phyloP scores from a whole-genome alignment of 1,284 basidiomycete species.

The Cutaneotrichosporon sp. region DNA sequence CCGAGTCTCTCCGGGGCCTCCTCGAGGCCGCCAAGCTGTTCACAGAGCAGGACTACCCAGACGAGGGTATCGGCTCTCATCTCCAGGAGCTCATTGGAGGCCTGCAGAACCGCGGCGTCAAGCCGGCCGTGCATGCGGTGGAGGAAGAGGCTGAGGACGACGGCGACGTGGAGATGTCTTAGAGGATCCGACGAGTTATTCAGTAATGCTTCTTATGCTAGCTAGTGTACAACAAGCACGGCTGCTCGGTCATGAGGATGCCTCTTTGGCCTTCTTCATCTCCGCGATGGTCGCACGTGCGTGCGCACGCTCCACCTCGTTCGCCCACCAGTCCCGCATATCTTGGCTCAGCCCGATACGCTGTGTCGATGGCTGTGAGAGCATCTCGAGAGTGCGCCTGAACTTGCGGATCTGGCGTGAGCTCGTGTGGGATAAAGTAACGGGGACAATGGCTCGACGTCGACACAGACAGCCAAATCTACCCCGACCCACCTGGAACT shows the following conservation, averaged over 20 bases:
- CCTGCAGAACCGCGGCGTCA: conserved; percentile 68
- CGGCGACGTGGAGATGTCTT: conserved; percentile 63
- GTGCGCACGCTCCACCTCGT: conserved; percentile 30
- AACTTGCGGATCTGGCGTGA: conserved; percentile 47
- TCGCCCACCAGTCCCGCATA: conserved; percentile 51
- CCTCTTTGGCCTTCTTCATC: conserved; percentile 10
- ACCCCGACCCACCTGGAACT: conserved; percentile 47
- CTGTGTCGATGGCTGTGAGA: conserved; percentile 42
- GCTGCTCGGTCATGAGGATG: not conserved
- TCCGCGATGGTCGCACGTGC: conserved; percentile 21
- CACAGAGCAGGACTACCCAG: conserved; percentile 68
- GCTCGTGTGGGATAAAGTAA: not conserved
- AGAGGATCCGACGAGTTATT: conserved; percentile 32
- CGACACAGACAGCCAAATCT: not conserved
- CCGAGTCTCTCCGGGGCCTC: conserved; percentile 75
- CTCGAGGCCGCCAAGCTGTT: conserved; percentile 79
- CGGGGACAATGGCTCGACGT: not conserved
- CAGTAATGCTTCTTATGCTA: conserved; percentile 16
- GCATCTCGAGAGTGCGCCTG: conserved; percentile 48
- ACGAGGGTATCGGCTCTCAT: conserved; percentile 76
- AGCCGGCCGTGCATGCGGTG: conserved; percentile 60
- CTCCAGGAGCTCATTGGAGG: conserved; percentile 69
- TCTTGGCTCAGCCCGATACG: conserved; percentile 43
- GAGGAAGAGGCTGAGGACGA: conserved; percentile 47
- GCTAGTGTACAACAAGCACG: conserved; percentile 13